A percentile compares a stretch with the other conserved stretches of the same genome.
Conservation (phyloP, 495 filamentous ascomycete species). For the Alectoria sarmentosa region DNA sequence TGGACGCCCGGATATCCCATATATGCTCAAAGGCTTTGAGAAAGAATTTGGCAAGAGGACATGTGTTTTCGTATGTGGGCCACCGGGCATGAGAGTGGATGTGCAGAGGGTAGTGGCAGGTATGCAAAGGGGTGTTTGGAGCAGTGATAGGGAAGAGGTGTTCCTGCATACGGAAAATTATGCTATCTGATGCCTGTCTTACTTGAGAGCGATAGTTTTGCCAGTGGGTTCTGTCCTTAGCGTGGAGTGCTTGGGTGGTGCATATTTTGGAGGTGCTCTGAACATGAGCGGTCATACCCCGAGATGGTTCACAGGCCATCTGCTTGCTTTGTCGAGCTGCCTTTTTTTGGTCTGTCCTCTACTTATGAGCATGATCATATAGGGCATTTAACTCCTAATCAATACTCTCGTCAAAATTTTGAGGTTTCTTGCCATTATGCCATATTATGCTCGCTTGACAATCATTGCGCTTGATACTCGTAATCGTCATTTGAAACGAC, state of each 20-base stretch:
- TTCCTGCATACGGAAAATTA: conserved; percentile 96
- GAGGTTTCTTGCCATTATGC: neutral
- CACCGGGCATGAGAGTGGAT: conserved; percentile 77
- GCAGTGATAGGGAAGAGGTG: conserved; percentile 88
- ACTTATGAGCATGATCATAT: neutral
- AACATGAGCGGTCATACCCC: neutral
- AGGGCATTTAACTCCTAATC: neutral
- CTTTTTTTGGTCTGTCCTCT: neutral
- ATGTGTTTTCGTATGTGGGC: conserved; percentile 91
- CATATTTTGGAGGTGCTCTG: neutral
- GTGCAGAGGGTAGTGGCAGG: conserved; percentile 76
- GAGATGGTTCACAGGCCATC: neutral
- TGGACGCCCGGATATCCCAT: conserved; percentile 79
- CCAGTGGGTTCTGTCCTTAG: conserved; percentile 6
- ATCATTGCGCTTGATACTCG: neutral
- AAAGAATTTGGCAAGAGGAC: conserved; percentile 73
- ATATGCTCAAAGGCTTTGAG: conserved; percentile 74
- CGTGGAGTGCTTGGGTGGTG: neutral
- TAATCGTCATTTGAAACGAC: no score
- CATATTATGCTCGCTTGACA: neutral
- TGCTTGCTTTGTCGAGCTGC: neutral
- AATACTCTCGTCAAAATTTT: neutral
- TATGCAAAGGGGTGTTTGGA: conserved; percentile 77
- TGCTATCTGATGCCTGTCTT: conserved; percentile 48
- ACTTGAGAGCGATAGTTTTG: neutral